Conservation (phyloP, 192 early-diverging fungal species). For the Podila minutissima region DNA sequence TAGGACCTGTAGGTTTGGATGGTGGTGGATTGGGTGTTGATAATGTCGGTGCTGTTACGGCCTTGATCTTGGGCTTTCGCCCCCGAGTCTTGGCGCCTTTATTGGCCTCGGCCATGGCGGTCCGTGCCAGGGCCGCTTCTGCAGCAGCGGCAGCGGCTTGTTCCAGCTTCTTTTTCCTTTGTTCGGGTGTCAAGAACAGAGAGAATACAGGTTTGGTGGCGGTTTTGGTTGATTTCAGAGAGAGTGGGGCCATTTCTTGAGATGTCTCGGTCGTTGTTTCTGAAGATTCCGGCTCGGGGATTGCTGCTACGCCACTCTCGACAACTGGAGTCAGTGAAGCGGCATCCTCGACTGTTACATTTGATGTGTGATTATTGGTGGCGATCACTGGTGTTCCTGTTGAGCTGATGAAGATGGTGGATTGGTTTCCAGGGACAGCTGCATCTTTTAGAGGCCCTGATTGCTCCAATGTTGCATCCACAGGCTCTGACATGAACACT, state of each 20-base stretch:
- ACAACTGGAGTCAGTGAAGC: too few species aligned
- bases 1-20: neutral
- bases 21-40: neutral
- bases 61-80: slow-evolving; percentile 27
- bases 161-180: slow-evolving; percentile 32
- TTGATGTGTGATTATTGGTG: neutral
- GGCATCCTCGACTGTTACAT: too few species aligned
- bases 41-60: neutral
- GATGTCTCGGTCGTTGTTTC: too few species aligned
- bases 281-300: too few species aligned
- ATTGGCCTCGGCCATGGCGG: neutral
- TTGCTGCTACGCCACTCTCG: too few species aligned
- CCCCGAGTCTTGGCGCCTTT: slow-evolving; percentile 15
- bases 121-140: neutral
- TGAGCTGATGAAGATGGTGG: neutral
- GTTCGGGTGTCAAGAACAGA: slow-evolving; percentile 38
- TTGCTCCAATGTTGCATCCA: neutral
- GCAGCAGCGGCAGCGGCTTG: too few species aligned
- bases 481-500: neutral
- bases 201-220: slow-evolving; percentile 40
- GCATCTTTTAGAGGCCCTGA: neutral
- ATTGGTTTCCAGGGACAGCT: neutral
- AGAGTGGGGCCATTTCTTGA: too few species aligned
- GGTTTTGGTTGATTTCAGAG: too few species aligned
- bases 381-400: neutral